phyloP scores from a whole-genome alignment of 805 yeast species.

The Candida sonorensis region DNA sequence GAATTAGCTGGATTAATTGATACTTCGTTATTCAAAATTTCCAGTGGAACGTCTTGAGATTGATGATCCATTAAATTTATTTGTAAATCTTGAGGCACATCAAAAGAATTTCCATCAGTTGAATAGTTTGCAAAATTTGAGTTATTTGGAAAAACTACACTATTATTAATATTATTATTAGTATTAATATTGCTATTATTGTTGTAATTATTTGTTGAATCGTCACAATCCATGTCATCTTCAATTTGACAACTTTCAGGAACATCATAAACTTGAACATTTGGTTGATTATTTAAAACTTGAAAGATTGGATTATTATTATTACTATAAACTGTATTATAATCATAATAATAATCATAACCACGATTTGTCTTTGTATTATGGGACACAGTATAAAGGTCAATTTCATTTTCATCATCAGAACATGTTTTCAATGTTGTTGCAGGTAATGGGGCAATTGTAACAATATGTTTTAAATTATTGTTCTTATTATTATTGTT shows the following conservation, averaged over 20 bases:
- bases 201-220: slow-evolving; percentile 3
- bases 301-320: slow-evolving; percentile 36
- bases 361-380: slow-evolving; percentile 68
- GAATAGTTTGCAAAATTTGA: too few relatives aligned
- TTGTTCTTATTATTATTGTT: slow-evolving; percentile 1
- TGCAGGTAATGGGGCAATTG: slow-evolving; percentile 78
- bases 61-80: not conserved
- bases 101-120: not conserved
- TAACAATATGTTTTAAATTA: slow-evolving; percentile 27
- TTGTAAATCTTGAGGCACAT: slow-evolving; percentile 1
- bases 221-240: slow-evolving; percentile 22
- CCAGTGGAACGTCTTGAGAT: slow-evolving; percentile 8
- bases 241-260: slow-evolving; percentile 36
- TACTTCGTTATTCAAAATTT: slow-evolving; percentile 5
- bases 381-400: slow-evolving; percentile 56
- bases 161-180: too few relatives aligned
- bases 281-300: slow-evolving; percentile 12
- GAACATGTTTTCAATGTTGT: slow-evolving; percentile 75
- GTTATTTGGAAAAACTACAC: too few relatives aligned
- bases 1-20: too few relatives aligned
- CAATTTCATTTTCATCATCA: slow-evolving; percentile 57
- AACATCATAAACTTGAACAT: slow-evolving; percentile 30
- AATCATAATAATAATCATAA: slow-evolving; percentile 72
- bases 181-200: not conserved
- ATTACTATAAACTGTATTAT: slow-evolving; percentile 65